Base-by-base conservation (phyloP, 2,329 filamentous ascomycete species). In the Cytospora schulzeri region DNA sequence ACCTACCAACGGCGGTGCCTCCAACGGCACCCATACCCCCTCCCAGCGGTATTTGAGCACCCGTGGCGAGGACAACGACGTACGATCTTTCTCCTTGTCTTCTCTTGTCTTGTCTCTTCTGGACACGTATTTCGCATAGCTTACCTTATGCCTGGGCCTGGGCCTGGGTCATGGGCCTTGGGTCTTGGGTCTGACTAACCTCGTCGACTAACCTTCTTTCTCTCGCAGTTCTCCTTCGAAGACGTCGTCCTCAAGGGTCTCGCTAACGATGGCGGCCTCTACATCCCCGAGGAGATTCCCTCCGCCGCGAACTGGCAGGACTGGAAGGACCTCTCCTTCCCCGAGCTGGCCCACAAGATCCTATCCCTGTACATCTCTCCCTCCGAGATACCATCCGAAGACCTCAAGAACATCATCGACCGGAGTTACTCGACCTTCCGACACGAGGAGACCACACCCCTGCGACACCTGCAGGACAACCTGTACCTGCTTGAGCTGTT, bases 401-500 rank as follows among this genome's bases (percentile, higher is more conserved):
- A 97, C 72, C 85, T 99, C 48, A 92, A 90, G 76, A 86, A 84
- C 68, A 93, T 99, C 74, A 91, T 98, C 76, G 81, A 88, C 70
- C 86, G 88, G 71, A 95, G 91, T 72, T 99, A 99, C 76, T 86
- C 91, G 24, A 96, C 93, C 11, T 99, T 99, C 81, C 90, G 93
- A 70, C 83, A 87, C 38, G 79, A 87, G 51, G 88, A 96, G 62
- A 87, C 92, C 51, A 93, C 92, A 0, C 95, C 95, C 0, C 79
- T 95, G 29, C 85, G 91, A 52, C 87, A 90, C n/a, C 82, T 97
- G 60, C 85, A 94, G 73, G 81, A 86, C 71, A 90, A 94, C 74
- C 81, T 97, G 51, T 88, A 97, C 74, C 82, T 97, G 63, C 86
- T 99, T 38, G 95, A 99, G 78, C 85, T 99, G 52, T 99, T 98